Percentiles rank a stretch among this genome's conserved stretches.
phyloP scores from a whole-genome alignment of 2,329 filamentous ascomycete species.

The Didymella keratinophila region DNA sequence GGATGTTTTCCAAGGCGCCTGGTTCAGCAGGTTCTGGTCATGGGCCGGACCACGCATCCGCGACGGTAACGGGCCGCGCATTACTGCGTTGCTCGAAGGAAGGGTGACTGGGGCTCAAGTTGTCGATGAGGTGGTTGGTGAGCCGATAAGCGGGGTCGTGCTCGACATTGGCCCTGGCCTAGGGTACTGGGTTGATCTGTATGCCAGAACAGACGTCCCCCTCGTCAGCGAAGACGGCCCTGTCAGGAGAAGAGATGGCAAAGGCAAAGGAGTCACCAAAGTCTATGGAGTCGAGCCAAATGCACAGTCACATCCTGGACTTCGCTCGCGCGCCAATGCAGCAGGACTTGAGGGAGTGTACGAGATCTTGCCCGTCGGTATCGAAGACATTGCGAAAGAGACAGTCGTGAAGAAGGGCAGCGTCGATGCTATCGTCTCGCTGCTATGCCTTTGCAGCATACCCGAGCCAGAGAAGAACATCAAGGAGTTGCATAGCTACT shows the following conservation, averaged over 20 bases:
- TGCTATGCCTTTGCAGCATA: conserved; percentile 31
- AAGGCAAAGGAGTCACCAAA: conserved; percentile 14
- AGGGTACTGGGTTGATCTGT: conserved; percentile 30
- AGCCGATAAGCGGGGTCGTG: conserved; percentile 24
- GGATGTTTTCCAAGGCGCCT: conserved; percentile 21
- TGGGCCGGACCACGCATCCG: conserved; percentile 23
- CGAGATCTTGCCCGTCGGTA: conserved; percentile 26
- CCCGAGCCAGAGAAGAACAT: conserved; percentile 30
- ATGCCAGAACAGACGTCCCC: conserved; percentile 15
- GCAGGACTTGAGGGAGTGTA: conserved; percentile 23
- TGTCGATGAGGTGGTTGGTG: conserved; percentile 15
- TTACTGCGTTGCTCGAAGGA: conserved; percentile 28
- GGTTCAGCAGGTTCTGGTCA: conserved; percentile 28
- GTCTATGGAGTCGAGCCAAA: conserved; percentile 31
- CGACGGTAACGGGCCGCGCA: conserved; percentile 20
- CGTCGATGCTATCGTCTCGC: conserved; percentile 28
- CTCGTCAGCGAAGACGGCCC: conserved; percentile 3
- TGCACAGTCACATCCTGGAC: conserved; percentile 13
- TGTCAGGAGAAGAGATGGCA: conserved; percentile 1
- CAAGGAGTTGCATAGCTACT: conserved; percentile 24
- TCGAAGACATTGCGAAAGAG: conserved; percentile 21
- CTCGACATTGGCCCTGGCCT: conserved; percentile 30
- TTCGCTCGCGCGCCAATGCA: conserved; percentile 14
- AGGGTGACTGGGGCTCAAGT: conserved; percentile 21
- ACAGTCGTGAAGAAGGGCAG: conserved; percentile 24